Conservation (phyloP, 768 basidiomycete genomes). For the Thelephora ganbajun region DNA sequence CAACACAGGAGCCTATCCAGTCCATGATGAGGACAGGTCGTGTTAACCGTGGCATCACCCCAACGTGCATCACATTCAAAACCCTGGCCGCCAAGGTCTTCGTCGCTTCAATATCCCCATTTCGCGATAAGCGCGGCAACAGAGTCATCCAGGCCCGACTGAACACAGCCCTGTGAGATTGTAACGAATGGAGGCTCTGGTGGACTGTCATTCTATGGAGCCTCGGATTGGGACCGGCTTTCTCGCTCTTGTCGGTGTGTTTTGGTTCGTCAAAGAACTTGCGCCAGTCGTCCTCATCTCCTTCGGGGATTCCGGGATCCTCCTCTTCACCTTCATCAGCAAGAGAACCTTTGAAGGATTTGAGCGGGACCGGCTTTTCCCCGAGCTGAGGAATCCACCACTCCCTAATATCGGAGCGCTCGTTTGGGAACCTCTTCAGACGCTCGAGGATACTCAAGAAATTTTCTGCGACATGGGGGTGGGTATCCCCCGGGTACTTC, state of each 20-base stretch:
- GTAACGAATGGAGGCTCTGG: constrained; percentile 61
- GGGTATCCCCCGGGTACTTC: constrained; percentile 15
- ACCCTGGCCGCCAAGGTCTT: constrained; percentile 36
- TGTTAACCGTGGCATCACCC: constrained; percentile 74
- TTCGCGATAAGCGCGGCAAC: constrained; percentile 41
- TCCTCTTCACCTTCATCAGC: constrained; percentile 13
- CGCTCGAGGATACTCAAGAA: constrained; percentile 23
- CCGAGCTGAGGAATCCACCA: constrained; percentile 74
- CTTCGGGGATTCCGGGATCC: constrained; percentile 17
- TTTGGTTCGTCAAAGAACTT: constrained; percentile 67
- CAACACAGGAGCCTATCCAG: constrained; percentile 78
- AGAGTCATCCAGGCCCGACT: constrained; percentile 69
- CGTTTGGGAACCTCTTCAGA: constrained; percentile 63
- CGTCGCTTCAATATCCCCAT: constrained; percentile 4
- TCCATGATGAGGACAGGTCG: constrained; percentile 76
- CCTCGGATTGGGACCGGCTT: constrained; percentile 27
- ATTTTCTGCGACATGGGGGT: constrained; percentile 16
- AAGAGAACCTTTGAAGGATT: constrained; percentile 19
- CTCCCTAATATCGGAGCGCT: constrained; percentile 47
- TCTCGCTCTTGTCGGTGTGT: constrained; percentile 20
- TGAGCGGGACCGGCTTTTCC: constrained; percentile 37
- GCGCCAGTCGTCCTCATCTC: constrained; percentile 53
- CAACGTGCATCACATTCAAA: constrained; percentile 69
- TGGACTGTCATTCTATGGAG: constrained; percentile 57
- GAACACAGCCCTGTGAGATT: constrained; percentile 71